These are phyloP conservation scores for Anaeromyces robustus DNA, from an alignment of 192 early-diverging fungal species.

Conservation along the genomic window DNA sequence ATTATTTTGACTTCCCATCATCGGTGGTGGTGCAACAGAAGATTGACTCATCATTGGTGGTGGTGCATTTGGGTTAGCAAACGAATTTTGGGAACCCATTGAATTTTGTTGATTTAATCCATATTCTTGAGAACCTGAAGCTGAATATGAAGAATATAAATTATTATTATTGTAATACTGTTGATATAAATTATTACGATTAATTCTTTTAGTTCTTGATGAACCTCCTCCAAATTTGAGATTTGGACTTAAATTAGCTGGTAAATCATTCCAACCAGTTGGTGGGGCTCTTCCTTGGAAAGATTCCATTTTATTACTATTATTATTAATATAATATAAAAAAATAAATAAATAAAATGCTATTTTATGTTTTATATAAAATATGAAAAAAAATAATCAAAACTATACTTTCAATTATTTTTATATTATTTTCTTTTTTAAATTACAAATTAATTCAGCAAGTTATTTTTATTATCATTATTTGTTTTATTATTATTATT, in stretches of 20 bases:
- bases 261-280: not conserved
- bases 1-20: not conserved
- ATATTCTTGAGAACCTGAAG: not conserved
- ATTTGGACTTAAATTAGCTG: not conserved
- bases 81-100: not conserved
- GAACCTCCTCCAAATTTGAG: not conserved
- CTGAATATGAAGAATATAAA: not conserved
- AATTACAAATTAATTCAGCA: too few species aligned
- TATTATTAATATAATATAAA: not conserved
- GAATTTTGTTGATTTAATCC: not conserved
- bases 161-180: not conserved
- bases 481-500: too few species aligned
- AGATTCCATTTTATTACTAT: not conserved
- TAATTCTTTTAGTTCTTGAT: not conserved
- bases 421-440: too few species aligned
- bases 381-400: too few species aligned
- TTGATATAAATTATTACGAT: not conserved
- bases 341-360: too few species aligned
- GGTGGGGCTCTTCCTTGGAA: not conserved
- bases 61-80: not conserved
- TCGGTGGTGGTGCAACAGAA: not conserved
- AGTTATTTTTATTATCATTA: too few species aligned
- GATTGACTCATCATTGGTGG: not conserved
- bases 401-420: too few species aligned
- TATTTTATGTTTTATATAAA: too few species aligned